phyloP scores from a whole-genome alignment of 805 yeast genomes.

The Kodamaea lidongshanica region DNA sequence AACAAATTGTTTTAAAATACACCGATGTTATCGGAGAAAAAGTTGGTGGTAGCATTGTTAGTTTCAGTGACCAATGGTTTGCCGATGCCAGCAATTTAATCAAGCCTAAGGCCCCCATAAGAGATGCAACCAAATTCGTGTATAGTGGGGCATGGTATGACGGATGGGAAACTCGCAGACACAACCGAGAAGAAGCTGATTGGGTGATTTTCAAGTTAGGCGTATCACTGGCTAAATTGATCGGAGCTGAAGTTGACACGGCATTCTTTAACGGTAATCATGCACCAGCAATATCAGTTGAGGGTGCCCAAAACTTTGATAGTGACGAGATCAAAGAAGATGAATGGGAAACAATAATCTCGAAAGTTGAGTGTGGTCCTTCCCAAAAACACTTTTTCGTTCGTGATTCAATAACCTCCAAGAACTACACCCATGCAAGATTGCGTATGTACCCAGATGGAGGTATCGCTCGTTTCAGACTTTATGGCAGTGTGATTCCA shows the following conservation, averaged over 20 bases:
- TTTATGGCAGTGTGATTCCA: constrained; percentile 82
- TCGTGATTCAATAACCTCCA: constrained; percentile 51
- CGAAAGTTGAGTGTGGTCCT: constrained; percentile 80
- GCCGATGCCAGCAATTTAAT: constrained; percentile 87
- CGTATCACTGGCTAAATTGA: constrained; percentile 68
- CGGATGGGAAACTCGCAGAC: constrained; percentile 98
- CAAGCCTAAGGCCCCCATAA: constrained; percentile 71
- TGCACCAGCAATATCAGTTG: constrained; percentile 85
- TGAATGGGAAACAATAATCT: constrained; percentile 68
- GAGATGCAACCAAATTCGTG: constrained; percentile 74
- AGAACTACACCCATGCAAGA: constrained; percentile 70
- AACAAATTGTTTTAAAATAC: constrained; percentile 43
- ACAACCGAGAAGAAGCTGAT: constrained; percentile 76
- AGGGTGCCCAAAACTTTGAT: constrained; percentile 46
- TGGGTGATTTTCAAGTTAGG: constrained; percentile 85
- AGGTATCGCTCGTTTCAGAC: constrained; percentile 90
- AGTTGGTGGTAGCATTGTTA: constrained; percentile 69
- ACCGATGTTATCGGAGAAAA: constrained; percentile 81
- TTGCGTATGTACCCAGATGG: constrained; percentile 97
- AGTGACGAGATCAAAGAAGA: constrained; percentile 22
- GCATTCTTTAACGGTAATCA: constrained; percentile 94
- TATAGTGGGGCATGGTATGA: constrained; percentile 96
- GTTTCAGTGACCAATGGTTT: constrained; percentile 87
- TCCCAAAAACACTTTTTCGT: constrained; percentile 77
- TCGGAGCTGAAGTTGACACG: constrained; percentile 88